A percentile compares a stretch with the other conserved stretches of the same genome.
Evolutionary conservation across 2,329 filamentous ascomycete genomes (phyloP).

Genomic region (Aureobasidium melanogenum): DNA sequence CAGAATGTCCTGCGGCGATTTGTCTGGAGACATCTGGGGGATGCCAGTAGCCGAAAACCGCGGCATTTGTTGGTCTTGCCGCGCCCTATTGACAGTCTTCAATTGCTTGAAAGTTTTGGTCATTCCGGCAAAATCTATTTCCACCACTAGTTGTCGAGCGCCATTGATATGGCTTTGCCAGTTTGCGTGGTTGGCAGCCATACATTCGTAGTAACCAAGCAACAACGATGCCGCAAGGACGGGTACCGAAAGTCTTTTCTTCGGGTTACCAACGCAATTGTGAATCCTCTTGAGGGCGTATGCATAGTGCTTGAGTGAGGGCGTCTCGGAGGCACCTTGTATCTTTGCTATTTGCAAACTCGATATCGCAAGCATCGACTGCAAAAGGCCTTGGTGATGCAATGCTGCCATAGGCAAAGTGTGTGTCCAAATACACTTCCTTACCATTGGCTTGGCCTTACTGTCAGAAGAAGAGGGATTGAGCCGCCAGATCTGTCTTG

Average conservation of each 20-base stretch:
- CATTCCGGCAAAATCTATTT: conserved; percentile 70
- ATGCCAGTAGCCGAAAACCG: not conserved
- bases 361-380: conserved; percentile 80
- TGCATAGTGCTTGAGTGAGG: conserved; percentile 87
- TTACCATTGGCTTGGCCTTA: not conserved
- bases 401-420: conserved; percentile 77
- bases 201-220: conserved; percentile 87
- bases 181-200: conserved; percentile 87
- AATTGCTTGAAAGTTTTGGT: conserved; percentile 61
- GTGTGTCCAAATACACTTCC: conserved; percentile 55
- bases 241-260: conserved; percentile 62
- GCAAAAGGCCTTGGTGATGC: conserved; percentile 75
- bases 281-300: conserved; percentile 72
- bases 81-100: conserved; percentile 44
- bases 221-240: conserved; percentile 84
- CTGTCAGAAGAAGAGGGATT: not conserved
- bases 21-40: not conserved
- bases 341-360: conserved; percentile 83
- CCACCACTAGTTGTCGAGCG: conserved; percentile 69
- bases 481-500: conserved; percentile 51
- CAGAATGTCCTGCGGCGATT: conserved; percentile 18
- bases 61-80: conserved; percentile 4
- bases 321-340: conserved; percentile 62
- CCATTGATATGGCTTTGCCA: conserved; percentile 92
- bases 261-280: conserved; percentile 60